Evolutionary conservation across 106 monocot genomes (phyloP).

Genomic region (Triglochin maritima): DNA sequence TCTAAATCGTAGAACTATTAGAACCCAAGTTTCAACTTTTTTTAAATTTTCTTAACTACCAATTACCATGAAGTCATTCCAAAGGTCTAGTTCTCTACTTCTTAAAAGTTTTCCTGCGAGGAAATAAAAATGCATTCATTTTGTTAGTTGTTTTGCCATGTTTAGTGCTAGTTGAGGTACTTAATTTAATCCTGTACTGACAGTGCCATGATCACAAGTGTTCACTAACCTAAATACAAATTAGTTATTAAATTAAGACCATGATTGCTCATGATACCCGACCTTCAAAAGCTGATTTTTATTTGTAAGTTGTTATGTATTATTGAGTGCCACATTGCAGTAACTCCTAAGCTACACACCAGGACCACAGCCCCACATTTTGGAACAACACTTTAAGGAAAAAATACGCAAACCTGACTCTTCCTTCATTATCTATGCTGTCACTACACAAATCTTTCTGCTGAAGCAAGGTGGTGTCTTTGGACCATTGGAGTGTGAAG

Average conservation of each 20-base stretch:
- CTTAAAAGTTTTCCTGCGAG: no score
- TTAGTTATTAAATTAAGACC: neutral
- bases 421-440: neutral
- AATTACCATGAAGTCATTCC: no score
- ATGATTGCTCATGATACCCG: neutral
- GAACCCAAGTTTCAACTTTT: no score
- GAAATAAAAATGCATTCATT: no score
- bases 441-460: constrained; percentile 18
- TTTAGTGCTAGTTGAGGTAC: neutral
- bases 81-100: no score
- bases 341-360: neutral
- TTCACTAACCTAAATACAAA: neutral
- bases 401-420: neutral
- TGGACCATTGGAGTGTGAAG: constrained; percentile 17
- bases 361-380: neutral
- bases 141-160: no score
- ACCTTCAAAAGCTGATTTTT: neutral
- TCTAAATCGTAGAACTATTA: no score
- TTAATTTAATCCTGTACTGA: neutral
- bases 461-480: constrained; percentile 55
- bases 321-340: neutral
- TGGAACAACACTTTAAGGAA: neutral
- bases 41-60: no score
- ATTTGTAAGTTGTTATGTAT: neutral
- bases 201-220: neutral